Conservation (phyloP, 306 rosid genomes). For the Glycine latifolia region DNA sequence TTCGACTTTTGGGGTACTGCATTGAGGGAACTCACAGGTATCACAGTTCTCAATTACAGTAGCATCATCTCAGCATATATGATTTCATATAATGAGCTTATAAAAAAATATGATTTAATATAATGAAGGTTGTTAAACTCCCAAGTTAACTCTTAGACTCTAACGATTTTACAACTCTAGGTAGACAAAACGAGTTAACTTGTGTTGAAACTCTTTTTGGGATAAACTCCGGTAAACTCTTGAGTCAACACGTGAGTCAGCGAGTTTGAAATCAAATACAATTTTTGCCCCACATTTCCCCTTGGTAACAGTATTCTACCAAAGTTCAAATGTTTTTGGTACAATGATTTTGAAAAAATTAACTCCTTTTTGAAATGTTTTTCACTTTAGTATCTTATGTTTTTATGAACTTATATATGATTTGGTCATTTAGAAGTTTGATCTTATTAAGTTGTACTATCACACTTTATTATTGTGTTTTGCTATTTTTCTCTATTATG, state of each 20-base stretch:
- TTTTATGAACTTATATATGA: no score
- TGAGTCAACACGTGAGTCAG: no score
- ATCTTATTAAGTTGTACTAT: neutral
- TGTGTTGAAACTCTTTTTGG: no score
- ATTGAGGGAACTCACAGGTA: slow-evolving; percentile 94
- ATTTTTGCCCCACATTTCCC: no score
- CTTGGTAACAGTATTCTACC: no score
- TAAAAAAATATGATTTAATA: no score
- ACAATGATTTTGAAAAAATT: neutral
- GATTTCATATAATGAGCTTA: neutral
- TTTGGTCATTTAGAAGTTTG: neutral
- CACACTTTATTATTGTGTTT: neutral
- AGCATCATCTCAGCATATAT: neutral
- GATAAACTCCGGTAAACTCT: no score
- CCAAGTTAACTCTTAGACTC: neutral
- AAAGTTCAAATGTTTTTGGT: neutral
- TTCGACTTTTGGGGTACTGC: slow-evolving; percentile 93
- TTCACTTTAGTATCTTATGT: neutral
- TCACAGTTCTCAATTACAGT: slow-evolving; percentile 31
- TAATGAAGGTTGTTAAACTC: neutral
- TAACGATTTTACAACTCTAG: neutral
- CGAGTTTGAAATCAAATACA: no score
- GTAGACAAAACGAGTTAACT: neutral
- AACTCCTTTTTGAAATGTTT: neutral
- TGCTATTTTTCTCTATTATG: neutral